phyloP scores from a whole-genome alignment of 208 protist genomes.

The Wallacemonas sp. region DNA sequence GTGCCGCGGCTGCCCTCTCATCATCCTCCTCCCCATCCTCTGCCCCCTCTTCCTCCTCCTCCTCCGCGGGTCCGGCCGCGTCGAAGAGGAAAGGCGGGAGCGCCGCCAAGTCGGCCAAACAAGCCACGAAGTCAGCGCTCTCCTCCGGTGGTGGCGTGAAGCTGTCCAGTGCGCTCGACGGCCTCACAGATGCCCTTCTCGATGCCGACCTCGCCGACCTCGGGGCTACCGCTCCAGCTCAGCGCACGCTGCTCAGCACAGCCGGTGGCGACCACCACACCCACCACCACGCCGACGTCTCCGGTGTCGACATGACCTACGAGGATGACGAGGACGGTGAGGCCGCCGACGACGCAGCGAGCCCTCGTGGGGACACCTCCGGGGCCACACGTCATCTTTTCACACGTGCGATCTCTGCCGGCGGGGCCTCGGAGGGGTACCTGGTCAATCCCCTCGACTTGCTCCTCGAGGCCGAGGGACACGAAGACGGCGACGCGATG shows the following conservation, averaged over 20 bases:
- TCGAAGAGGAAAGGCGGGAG: too few species aligned
- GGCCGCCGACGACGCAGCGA: too few species aligned
- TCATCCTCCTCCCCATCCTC: neutral
- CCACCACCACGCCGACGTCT: neutral
- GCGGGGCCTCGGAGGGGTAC: neutral
- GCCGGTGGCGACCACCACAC: neutral
- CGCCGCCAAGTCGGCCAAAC: too few species aligned
- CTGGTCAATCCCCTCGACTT: neutral
- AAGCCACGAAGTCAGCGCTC: too few species aligned
- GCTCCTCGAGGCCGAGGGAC: neutral
- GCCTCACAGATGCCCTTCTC: neutral
- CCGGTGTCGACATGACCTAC: neutral
- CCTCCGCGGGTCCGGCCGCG: too few species aligned
- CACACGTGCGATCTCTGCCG: neutral
- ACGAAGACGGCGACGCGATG: neutral
- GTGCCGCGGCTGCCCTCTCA: neutral
- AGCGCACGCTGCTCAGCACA: neutral
- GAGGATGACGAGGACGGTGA: too few species aligned
- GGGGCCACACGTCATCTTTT: neutral
- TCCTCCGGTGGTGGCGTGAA: too few species aligned
- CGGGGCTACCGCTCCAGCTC: neutral
- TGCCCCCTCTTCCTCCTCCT: too few species aligned
- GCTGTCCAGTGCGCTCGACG: slow-evolving; percentile 6
- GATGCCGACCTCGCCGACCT: slow-evolving; percentile 9
- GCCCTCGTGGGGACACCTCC: too few species aligned